Evolutionary conservation across 2,329 filamentous ascomycete genomes (phyloP).

Genomic region (Pestalotiopsis fici): DNA sequence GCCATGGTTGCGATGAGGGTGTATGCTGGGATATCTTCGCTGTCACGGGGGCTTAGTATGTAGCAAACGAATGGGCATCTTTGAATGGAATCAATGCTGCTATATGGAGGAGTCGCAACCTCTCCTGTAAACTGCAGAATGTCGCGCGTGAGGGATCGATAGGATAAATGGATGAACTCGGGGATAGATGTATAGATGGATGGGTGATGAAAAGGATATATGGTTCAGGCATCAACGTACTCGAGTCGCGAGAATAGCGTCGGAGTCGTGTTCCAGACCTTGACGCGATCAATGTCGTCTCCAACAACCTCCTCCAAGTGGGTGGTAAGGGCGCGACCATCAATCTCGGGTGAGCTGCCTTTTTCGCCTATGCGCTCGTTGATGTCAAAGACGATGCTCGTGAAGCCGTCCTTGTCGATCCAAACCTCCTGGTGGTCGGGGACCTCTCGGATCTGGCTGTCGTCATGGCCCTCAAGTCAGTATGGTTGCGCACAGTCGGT

Average conservation of each 20-base stretch:
- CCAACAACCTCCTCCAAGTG: slow-evolving; percentile 72
- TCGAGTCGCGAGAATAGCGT: slow-evolving; percentile 59
- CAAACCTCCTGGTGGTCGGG: slow-evolving; percentile 92
- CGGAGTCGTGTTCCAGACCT: slow-evolving; percentile 66
- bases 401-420: slow-evolving; percentile 81
- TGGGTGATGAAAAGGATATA: neutral
- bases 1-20: slow-evolving; percentile 70
- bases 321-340: slow-evolving; percentile 69
- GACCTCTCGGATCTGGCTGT: slow-evolving; percentile 71
- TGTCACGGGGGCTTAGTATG: slow-evolving; percentile 24
- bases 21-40: slow-evolving; percentile 59
- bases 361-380: slow-evolving; percentile 72
- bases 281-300: slow-evolving; percentile 62
- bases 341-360: slow-evolving; percentile 56
- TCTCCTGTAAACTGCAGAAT: neutral
- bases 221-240: slow-evolving; percentile 33
- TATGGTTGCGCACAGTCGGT: neutral
- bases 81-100: neutral
- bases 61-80: slow-evolving; percentile 4
- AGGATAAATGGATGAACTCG: neutral
- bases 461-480: neutral
- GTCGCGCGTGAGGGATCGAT: neutral
- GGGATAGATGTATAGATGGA: neutral
- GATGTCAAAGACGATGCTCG: slow-evolving; percentile 88
- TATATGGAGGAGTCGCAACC: neutral